These are phyloP conservation scores for Calonectria pseudoturangicola DNA, from an alignment of 2,329 filamentous ascomycete species.

Conservation along the genomic window DNA sequence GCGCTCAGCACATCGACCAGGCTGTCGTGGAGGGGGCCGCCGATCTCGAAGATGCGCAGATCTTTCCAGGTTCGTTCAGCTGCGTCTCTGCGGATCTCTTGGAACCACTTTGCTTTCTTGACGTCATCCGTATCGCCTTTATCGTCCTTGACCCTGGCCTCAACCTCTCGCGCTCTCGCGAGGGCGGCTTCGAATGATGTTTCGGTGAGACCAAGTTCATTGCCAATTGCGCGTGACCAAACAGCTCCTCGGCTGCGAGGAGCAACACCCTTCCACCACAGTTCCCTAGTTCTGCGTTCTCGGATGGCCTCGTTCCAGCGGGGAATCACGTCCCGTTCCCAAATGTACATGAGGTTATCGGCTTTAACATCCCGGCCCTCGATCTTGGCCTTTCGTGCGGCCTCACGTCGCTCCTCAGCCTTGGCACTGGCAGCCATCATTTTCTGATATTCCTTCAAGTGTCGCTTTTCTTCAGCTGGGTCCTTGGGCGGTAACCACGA, in stretches of 20 bases:
- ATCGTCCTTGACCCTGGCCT: constrained; percentile 72
- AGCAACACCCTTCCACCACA: constrained; percentile 89
- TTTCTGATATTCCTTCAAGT: constrained; percentile 88
- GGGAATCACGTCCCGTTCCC: constrained; percentile 85
- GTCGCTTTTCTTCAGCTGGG: constrained; percentile 91
- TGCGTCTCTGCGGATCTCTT: constrained; percentile 78
- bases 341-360: constrained; percentile 75
- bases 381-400: constrained; percentile 69
- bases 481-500: constrained; percentile 92
- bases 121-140: constrained; percentile 73
- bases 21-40: constrained; percentile 79
- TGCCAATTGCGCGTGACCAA: constrained; percentile 83
- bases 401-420: constrained; percentile 76
- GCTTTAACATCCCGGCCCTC: constrained; percentile 73
- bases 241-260: constrained; percentile 81
- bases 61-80: constrained; percentile 80
- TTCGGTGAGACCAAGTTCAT: constrained; percentile 80
- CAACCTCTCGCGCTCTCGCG: constrained; percentile 77
- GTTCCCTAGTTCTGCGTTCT: constrained; percentile 81
- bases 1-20: constrained; percentile 85
- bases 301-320: constrained; percentile 84
- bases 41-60: constrained; percentile 81
- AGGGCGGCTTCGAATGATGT: constrained; percentile 83
- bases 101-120: constrained; percentile 76
- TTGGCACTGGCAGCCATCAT: constrained; percentile 83